Base-by-base conservation (phyloP, 2,329 filamentous ascomycete species). In the Botrytis tulipae region DNA sequence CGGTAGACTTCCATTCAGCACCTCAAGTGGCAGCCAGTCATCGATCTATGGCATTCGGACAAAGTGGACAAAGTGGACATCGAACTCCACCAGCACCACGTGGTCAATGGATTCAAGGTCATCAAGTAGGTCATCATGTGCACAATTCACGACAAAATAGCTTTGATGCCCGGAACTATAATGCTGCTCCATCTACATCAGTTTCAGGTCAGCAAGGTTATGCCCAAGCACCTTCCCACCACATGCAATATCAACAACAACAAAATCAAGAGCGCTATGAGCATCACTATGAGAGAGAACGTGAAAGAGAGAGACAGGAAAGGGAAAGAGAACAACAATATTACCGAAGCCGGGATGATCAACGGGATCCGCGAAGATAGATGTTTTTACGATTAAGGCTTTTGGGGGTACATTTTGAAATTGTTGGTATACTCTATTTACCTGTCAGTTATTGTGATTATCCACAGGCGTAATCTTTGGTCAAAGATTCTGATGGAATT, bases 91-190 rank as follows among this genome's bases (percentile, higher is more conserved):
- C 80, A 6, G 77, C 79, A 40, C 78, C 79, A 40, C 78, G 77
- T 44, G 40, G 77, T 3, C 76, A 76, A 51, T 79, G 77, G 69
- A 67, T 77, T 22, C 60, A 46, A 59, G 40, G 74, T 6, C 78
- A 79, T 42, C 78, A 77, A 40, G 74, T 78, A 3, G 32, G 75
- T 3, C 78, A 79, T 32, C 78, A 77, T 42, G 73, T 78, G 4
- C 79, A 80, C 63, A 75, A 75, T 37, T 80, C 79, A 37, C 57
- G 79, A 63, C 78, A 79, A 25, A 79, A 79, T 67, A 80, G 79
- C 57, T 79, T 81, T 60, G 79, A 81, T 75, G 76, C 75, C 59
- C 73, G 77, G 32, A 77, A 76, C 60, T 74, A 76, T 29, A 75
- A 75, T 70, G 69, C 74, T 67, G 74, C 70, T 29, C 70, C 77